Conservation (phyloP, 2,329 filamentous ascomycete genomes). For the Reticulascus tulasneorum region DNA sequence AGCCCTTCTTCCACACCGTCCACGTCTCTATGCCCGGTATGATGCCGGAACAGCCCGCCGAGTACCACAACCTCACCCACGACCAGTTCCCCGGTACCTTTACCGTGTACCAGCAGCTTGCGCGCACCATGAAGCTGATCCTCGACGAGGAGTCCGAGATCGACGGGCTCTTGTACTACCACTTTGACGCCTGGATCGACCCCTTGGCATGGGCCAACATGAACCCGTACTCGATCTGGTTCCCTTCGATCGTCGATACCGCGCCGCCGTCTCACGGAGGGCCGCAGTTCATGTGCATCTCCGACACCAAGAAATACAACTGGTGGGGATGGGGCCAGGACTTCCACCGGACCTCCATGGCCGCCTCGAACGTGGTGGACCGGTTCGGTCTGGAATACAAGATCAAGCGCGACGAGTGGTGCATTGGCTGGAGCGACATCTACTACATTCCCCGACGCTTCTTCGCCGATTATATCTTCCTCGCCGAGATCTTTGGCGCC, state of each 20-base stretch:
- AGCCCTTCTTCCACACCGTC: conserved; percentile 25
- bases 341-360: conserved; percentile 14
- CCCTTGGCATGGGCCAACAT: conserved; percentile 21
- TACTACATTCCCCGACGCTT: conserved; percentile 28
- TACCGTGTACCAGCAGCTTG: conserved; percentile 20
- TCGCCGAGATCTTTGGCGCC: conserved; percentile 19
- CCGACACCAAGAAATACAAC: conserved; percentile 13
- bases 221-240: conserved; percentile 23
- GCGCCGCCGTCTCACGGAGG: conserved; percentile 13
- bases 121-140: conserved; percentile 25
- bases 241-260: conserved; percentile 17
- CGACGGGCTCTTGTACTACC: conserved; percentile 25
- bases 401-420: conserved; percentile 20
- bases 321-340: conserved; percentile 19
- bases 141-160: conserved; percentile 23
- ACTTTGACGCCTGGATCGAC: conserved; percentile 29
- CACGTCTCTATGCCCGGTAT: conserved; percentile 23
- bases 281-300: conserved; percentile 19
- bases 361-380: conserved; percentile 13
- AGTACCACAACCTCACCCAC: conserved; percentile 21
- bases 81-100: conserved; percentile 19
- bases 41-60: conserved; percentile 10
- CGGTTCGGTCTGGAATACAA: conserved; percentile 18
- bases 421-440: conserved; percentile 28
- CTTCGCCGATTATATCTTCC: conserved; percentile 26